Percentiles rank a stretch among this genome's conserved stretches.
phyloP scores from a whole-genome alignment of 805 yeast genomes.

The Saccharomycopsis schoenii region DNA sequence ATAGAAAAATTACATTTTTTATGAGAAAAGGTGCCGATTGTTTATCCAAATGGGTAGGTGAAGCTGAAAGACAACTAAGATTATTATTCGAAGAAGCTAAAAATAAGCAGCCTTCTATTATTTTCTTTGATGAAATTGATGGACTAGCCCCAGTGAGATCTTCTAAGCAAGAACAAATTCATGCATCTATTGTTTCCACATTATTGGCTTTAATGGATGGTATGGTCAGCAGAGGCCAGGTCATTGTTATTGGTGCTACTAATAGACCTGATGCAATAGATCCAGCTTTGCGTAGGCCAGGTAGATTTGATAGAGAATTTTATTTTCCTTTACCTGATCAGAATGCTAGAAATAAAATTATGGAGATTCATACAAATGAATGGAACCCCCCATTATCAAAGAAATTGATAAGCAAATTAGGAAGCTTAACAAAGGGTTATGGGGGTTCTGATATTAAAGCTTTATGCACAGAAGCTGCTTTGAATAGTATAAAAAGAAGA shows the following conservation, averaged over 20 bases:
- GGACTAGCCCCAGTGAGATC: conserved; percentile 97
- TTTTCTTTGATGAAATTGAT: conserved; percentile 95
- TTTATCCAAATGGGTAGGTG: conserved; percentile 97
- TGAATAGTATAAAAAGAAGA: conserved; percentile 80
- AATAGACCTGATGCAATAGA: conserved; percentile 98
- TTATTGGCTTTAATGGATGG: conserved; percentile 96
- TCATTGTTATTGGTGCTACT: conserved; percentile 95
- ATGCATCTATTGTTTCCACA: conserved; percentile 94
- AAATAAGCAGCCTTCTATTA: conserved; percentile 90
- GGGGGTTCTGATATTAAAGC: conserved; percentile 98
- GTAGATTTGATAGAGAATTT: conserved; percentile 93
- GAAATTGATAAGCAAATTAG: conserved; percentile 53
- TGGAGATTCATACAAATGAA: conserved; percentile 75
- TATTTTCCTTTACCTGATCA: conserved; percentile 89
- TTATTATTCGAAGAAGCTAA: conserved; percentile 91
- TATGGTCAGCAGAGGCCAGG: conserved; percentile 98
- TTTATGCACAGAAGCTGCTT: conserved; percentile 89
- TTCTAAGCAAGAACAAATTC: conserved; percentile 96
- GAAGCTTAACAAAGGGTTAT: conserved; percentile 82
- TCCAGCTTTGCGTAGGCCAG: conserved; percentile 95
- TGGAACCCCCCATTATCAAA: conserved; percentile 72
- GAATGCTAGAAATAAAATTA: conserved; percentile 66
- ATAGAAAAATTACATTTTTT: conserved; percentile 83
- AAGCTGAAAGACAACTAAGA: conserved; percentile 91
- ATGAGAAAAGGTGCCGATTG: conserved; percentile 99